These are phyloP conservation scores for Mortierella sp. DNA, from an alignment of 371 early-diverging fungal genomes.

Conservation along the genomic window DNA sequence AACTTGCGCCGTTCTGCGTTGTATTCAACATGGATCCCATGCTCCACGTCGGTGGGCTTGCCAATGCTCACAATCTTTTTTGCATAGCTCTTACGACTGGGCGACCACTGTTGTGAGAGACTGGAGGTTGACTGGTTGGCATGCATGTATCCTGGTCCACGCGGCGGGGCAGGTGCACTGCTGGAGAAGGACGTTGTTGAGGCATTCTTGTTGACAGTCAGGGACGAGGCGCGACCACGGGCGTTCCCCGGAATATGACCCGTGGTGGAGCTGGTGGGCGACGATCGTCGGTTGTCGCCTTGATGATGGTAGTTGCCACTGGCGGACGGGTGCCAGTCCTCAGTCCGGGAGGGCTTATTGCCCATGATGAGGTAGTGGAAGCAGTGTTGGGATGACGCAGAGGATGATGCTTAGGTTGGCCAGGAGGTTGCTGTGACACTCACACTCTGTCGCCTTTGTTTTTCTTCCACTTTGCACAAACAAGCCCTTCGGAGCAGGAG, in stretches of 20 bases:
- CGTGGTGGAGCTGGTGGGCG: slow-evolving; percentile 45
- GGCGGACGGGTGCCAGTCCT: slow-evolving; percentile 42
- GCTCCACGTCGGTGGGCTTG: slow-evolving; percentile 72
- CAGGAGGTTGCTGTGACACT: not conserved
- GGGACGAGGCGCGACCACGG: slow-evolving; percentile 39
- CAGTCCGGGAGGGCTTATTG: slow-evolving; percentile 40
- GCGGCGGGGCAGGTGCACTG: slow-evolving; percentile 37
- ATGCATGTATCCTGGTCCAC: slow-evolving; percentile 35
- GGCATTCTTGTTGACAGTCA: slow-evolving; percentile 39
- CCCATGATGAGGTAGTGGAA: slow-evolving; percentile 29
- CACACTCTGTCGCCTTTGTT: no score
- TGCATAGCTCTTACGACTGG: slow-evolving; percentile 29
- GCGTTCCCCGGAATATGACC: slow-evolving; percentile 37
- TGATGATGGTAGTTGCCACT: slow-evolving; percentile 14
- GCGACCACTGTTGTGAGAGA: slow-evolving; percentile 45
- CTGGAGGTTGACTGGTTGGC: slow-evolving; percentile 52
- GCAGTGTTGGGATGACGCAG: not conserved
- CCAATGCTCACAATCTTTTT: slow-evolving; percentile 70
- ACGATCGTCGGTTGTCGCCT: slow-evolving; percentile 22
- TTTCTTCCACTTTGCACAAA: no score
- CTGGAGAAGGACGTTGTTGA: slow-evolving; percentile 50
- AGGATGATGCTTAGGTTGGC: not conserved
- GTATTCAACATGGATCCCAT: slow-evolving; percentile 76
- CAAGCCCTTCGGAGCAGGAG: not conserved
- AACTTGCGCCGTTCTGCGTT: slow-evolving; percentile 68